Conservation (phyloP, 1,139 yeast genomes). For the Hansenula sp. region DNA sequence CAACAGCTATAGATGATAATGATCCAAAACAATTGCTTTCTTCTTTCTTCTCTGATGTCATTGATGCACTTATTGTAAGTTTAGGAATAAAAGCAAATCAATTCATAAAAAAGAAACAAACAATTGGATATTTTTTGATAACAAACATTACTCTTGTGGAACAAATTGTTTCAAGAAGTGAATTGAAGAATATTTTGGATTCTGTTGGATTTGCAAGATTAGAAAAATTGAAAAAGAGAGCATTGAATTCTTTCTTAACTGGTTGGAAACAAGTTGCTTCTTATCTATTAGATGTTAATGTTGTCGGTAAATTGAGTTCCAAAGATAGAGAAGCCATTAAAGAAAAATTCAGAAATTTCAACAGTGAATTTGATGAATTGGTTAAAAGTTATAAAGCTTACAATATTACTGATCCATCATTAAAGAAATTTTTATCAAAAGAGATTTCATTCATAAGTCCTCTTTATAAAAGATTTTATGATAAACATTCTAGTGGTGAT, state of each 20-base stretch:
- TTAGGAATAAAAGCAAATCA: slow-evolving; percentile 53
- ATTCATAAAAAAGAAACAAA: slow-evolving; percentile 33
- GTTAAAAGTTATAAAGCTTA: slow-evolving; percentile 59
- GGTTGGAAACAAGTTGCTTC: slow-evolving; percentile 85
- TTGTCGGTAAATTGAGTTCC: slow-evolving; percentile 45
- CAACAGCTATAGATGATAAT: slow-evolving; percentile 30
- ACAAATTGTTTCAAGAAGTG: slow-evolving; percentile 62
- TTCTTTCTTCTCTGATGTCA: slow-evolving; percentile 65
- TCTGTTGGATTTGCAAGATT: slow-evolving; percentile 62
- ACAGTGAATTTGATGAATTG: slow-evolving; percentile 76
- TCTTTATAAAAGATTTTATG: slow-evolving; percentile 79
- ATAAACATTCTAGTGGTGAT: slow-evolving; percentile 65
- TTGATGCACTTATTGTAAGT: slow-evolving; percentile 66
- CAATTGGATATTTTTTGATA: slow-evolving; percentile 64
- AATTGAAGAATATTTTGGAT: slow-evolving; percentile 53
- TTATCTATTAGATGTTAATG: slow-evolving; percentile 69
- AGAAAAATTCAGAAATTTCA: slow-evolving; percentile 79
- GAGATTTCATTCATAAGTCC: slow-evolving; percentile 77
- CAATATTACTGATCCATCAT: slow-evolving; percentile 59
- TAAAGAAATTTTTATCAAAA: slow-evolving; percentile 55
- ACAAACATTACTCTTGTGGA: slow-evolving; percentile 74
- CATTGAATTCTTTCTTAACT: slow-evolving; percentile 68
- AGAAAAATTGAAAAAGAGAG: slow-evolving; percentile 67
- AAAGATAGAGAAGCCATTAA: slow-evolving; percentile 84
- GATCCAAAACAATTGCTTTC: slow-evolving; percentile 51